Evolutionary conservation across 2,329 filamentous ascomycete species (phyloP).

Genomic region (Elsinoe batatas): DNA sequence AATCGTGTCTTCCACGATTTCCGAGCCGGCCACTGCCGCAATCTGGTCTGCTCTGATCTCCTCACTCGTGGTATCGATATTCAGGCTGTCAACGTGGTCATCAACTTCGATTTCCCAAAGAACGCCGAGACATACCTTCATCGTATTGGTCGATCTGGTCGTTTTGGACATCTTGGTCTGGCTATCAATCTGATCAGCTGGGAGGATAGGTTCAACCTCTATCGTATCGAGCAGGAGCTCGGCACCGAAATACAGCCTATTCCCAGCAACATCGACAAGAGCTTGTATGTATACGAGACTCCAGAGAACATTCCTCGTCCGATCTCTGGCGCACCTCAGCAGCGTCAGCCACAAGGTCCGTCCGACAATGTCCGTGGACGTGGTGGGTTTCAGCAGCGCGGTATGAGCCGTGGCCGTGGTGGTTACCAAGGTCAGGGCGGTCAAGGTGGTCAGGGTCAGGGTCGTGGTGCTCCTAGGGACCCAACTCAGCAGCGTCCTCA

Average conservation of each 20-base stretch:
- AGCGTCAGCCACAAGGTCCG: constrained; percentile 23
- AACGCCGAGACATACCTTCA: constrained; percentile 98
- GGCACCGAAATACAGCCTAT: constrained; percentile 98
- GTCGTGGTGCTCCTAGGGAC: constrained; percentile 25
- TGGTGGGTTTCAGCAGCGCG: constrained; percentile 23
- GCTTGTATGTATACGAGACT: constrained; percentile 93
- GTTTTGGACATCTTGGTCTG: constrained; percentile 91
- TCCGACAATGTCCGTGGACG: constrained; percentile 27
- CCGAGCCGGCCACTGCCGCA: constrained; percentile 93
- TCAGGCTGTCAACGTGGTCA: constrained; percentile 97
- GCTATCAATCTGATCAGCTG: constrained; percentile 99
- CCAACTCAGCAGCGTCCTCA: constrained; percentile 20
- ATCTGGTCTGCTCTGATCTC: constrained; percentile 94
- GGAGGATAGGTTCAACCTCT: constrained; percentile 97
- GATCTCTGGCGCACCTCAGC: constrained; percentile 44
- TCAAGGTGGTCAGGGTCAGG: constrained; percentile 22
- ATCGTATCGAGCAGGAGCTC: constrained; percentile 95
- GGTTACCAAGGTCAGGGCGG: constrained; percentile 21
- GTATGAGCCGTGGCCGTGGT: constrained; percentile 24
- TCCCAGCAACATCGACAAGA: constrained; percentile 89
- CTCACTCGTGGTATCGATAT: constrained; percentile 98
- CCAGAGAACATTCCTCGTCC: constrained; percentile 91
- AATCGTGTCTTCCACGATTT: constrained; percentile 99
- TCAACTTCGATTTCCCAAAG: constrained; percentile 99
- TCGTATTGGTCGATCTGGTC: constrained; percentile 92